These are phyloP conservation scores for Cladophialophora psammophila DNA, from an alignment of 2,329 filamentous ascomycete genomes.

Conservation along the genomic window DNA sequence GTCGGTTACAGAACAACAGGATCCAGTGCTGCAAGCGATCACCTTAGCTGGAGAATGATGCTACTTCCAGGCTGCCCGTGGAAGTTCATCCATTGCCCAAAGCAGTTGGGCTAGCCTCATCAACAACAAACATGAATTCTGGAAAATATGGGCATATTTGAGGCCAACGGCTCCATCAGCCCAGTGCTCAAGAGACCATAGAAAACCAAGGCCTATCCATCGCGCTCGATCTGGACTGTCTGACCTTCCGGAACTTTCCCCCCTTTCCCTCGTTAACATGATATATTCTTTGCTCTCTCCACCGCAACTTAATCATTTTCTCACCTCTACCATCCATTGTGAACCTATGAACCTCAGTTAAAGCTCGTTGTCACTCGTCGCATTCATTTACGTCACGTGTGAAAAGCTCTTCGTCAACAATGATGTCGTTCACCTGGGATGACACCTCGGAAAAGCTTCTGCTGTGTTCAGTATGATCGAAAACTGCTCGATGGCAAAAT, in stretches of 20 bases:
- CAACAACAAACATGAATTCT: neutral
- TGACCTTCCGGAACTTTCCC: neutral
- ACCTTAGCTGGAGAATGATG: neutral
- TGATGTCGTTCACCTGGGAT: slow-evolving; percentile 27
- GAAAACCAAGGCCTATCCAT: no score
- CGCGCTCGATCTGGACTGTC: no score
- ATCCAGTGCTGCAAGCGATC: neutral
- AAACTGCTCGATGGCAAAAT: slow-evolving; percentile 21
- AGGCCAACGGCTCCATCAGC: neutral
- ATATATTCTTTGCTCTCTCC: neutral
- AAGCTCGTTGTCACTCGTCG: neutral
- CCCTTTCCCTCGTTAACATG: neutral
- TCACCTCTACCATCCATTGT: neutral
- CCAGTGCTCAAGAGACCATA: neutral
- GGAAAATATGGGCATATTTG: neutral
- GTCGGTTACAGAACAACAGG: neutral
- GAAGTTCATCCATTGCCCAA: neutral
- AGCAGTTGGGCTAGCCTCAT: neutral
- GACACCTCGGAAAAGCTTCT: slow-evolving; percentile 28
- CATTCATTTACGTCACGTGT: neutral
- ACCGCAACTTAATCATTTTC: neutral
- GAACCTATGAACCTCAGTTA: neutral
- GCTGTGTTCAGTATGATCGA: slow-evolving; percentile 29
- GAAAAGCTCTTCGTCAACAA: slow-evolving; percentile 5
- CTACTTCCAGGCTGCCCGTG: neutral